phyloP scores from a whole-genome alignment of 495 filamentous ascomycete species.

The Chlorociboria aeruginascens region DNA sequence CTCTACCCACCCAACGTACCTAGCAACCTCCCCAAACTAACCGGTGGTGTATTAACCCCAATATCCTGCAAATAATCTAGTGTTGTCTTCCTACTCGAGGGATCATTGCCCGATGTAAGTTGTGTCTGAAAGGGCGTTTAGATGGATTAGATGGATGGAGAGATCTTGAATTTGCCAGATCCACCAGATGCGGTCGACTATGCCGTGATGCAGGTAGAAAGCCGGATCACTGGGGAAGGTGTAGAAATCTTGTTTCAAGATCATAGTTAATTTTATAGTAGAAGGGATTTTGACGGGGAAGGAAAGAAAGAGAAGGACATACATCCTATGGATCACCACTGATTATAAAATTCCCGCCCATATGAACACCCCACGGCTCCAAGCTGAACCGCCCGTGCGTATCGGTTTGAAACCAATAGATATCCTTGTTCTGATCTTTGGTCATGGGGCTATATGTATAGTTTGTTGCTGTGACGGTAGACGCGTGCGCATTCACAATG shows the following conservation, averaged over 20 bases:
- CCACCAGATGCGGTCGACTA: conserved; percentile 58
- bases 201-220: conserved; percentile 59
- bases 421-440: conserved; percentile 3
- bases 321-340: neutral
- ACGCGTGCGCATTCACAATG: conserved; percentile 31
- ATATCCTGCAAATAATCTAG: conserved; percentile 8
- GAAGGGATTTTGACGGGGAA: neutral
- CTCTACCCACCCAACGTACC: conserved; percentile 1
- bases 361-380: neutral
- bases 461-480: conserved; percentile 6
- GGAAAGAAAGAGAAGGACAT: too few relatives aligned
- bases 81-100: conserved; percentile 25
- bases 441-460: conserved; percentile 9
- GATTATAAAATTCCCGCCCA: neutral
- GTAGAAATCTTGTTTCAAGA: conserved; percentile 39
- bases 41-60: neutral
- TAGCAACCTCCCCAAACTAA: neutral
- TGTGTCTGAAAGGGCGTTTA: conserved; percentile 37
- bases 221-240: conserved; percentile 49
- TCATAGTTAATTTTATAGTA: conserved; percentile 37
- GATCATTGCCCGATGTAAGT: conserved; percentile 39
- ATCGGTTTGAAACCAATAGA: conserved; percentile 20
- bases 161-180: conserved; percentile 57
- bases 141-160: conserved; percentile 30
- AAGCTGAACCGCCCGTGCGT: conserved; percentile 24